Evolutionary conservation across 306 rosid genomes (phyloP), one percentile per base, ranked within the genome.

Genomic region (Lupinus albus): DNA sequence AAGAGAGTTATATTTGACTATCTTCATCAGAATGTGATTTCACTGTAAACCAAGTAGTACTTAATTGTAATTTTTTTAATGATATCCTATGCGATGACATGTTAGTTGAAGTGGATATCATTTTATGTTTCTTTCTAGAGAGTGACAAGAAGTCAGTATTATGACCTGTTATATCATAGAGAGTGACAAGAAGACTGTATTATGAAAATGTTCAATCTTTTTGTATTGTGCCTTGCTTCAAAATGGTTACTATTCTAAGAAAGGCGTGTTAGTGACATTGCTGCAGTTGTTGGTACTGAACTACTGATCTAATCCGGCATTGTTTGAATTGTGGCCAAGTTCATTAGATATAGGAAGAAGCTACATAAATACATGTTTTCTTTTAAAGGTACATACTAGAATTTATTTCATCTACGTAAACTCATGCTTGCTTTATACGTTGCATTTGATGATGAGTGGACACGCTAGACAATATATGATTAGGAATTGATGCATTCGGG

Each of bases 61-160:
- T 33, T 32, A 42, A 12, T 12, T 44, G 33, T 4, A 48, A 20
- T 54, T n/a, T 7, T 5, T 17, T 41, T 15, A 39, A 39, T 61
- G 52, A 38, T 16, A 18, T 54, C 47, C 51, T 32, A 21, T 2
- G 32, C 18, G 32, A 56, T 49, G 15, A 4, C 48, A 14, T 25
- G 61, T 47, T 30, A 16, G 58, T 61, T 50, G 41, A 77, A 49
- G 45, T 38, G 18, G 30, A 58, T 66, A 12, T 15, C 47, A 36
- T 48, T 48, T 1, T 25, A 48, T 38, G 41, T 36, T 5, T 55
- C 47, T 50, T 75, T 76, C 46, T 35, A 44, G 33, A 16, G 16
- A 61, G 60, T 20, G 36, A 48, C 61, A 16, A 55, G 63, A 79
- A 58, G 67, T 60, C 21, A 38, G 20, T 9, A 58, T 15, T 8